Percentiles rank a stretch among this genome's conserved stretches.
Evolutionary conservation across 768 basidiomycete genomes (phyloP).

Genomic region (Panus rudis): DNA sequence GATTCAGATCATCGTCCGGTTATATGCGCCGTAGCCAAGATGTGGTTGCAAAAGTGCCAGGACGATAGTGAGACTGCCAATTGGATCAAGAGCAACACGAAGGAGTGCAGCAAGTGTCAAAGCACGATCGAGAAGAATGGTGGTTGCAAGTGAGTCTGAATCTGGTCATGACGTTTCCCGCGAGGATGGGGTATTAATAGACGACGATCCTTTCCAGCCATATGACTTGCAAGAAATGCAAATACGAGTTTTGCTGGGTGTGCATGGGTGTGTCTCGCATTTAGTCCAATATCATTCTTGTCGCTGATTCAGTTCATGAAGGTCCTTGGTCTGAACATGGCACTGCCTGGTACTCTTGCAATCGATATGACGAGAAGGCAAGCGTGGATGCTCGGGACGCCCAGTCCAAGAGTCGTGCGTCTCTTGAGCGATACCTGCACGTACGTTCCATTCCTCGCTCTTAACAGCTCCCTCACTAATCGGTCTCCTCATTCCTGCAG

Average conservation of each 20-base stretch:
- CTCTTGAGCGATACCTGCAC: slow-evolving; percentile 92
- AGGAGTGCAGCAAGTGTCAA: slow-evolving; percentile 93
- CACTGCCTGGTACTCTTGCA: slow-evolving; percentile 96
- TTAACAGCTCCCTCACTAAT: neutral
- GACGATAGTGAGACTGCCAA: slow-evolving; percentile 99
- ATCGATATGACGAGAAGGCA: slow-evolving; percentile 90
- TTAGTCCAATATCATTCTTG: slow-evolving; percentile 25
- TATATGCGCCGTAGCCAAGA: slow-evolving; percentile 78
- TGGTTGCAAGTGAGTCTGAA: slow-evolving; percentile 87
- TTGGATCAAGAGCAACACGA: slow-evolving; percentile 99
- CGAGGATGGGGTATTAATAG: too few relatives aligned
- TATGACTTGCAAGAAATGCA: slow-evolving; percentile 99
- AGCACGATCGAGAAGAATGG: slow-evolving; percentile 99
- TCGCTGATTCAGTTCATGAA: slow-evolving; percentile 25
- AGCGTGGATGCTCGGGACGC: slow-evolving; percentile 86
- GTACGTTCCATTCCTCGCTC: slow-evolving; percentile 38
- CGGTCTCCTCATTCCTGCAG: slow-evolving; percentile 32
- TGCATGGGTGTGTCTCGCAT: slow-evolving; percentile 72
- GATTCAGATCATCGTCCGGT: slow-evolving; percentile 90
- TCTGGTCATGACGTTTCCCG: neutral
- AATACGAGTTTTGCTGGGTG: slow-evolving; percentile 98
- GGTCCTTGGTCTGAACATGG: slow-evolving; percentile 97
- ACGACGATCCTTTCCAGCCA: slow-evolving; percentile 58
- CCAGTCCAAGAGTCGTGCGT: slow-evolving; percentile 84
- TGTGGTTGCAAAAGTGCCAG: slow-evolving; percentile 96